These are phyloP conservation scores for Cryptococcus sp. DNA, from an alignment of 1,284 basidiomycete genomes.

Conservation along the genomic window DNA sequence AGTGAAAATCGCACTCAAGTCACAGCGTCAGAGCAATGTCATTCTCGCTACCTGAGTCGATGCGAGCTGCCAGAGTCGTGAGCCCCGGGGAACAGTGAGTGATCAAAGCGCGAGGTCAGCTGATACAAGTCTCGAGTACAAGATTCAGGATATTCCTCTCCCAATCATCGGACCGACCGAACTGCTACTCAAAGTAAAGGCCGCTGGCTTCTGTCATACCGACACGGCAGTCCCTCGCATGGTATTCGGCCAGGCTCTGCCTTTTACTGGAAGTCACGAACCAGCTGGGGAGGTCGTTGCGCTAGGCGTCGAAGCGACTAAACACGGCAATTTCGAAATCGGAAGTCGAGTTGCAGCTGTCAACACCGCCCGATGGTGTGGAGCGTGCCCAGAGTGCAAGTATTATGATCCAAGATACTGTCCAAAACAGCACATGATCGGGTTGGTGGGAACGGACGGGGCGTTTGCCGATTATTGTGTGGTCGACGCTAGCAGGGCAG, in stretches of 20 bases:
- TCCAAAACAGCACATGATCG: background rate
- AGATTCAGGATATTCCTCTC: background rate
- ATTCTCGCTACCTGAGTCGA: no score
- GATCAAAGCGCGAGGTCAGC: no score
- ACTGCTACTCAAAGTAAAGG: slow-evolving; percentile 18
- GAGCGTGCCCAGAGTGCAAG: slow-evolving; percentile 6
- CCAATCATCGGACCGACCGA: slow-evolving; percentile 8
- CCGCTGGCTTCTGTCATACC: slow-evolving; percentile 26
- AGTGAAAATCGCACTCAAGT: no score
- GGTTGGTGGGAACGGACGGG: slow-evolving; percentile 11
- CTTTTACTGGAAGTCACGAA: slow-evolving; percentile 25
- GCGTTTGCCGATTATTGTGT: slow-evolving; percentile 27
- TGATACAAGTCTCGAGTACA: no score
- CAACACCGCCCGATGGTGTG: slow-evolving; percentile 14
- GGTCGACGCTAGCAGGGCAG: slow-evolving; percentile 14
- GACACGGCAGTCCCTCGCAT: slow-evolving; percentile 18
- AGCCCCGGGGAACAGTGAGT: no score
- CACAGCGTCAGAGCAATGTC: no score
- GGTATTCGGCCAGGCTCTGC: slow-evolving; percentile 7
- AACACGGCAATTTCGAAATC: slow-evolving; percentile 5
- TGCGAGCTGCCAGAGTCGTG: no score
- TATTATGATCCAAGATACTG: background rate
- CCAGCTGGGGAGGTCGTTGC: slow-evolving; percentile 23
- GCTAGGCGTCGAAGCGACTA: slow-evolving; percentile 11
- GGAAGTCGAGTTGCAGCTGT: slow-evolving; percentile 23